Conservation (phyloP, 2,329 filamentous ascomycete genomes). For the Fusarium mexicanum region DNA sequence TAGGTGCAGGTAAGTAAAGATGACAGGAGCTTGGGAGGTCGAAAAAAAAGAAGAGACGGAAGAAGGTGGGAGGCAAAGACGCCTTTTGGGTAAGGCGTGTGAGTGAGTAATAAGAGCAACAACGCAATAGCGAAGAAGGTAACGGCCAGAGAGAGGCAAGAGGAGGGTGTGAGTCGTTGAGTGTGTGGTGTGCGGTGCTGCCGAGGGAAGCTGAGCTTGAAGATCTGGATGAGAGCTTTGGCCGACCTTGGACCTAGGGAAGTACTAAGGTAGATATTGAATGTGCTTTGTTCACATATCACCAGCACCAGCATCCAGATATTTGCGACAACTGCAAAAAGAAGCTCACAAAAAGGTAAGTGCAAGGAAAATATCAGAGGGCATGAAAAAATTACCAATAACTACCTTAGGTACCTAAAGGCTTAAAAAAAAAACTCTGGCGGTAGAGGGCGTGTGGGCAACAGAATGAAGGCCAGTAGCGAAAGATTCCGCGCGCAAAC, state of each 20-base stretch:
- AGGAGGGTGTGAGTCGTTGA: slow-evolving; percentile 38
- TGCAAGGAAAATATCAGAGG: slow-evolving; percentile 13
- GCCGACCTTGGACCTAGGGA: slow-evolving; percentile 10
- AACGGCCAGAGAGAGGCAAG: slow-evolving; percentile 33
- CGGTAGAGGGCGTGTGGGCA: slow-evolving; percentile 42
- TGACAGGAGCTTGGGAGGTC: slow-evolving; percentile 34
- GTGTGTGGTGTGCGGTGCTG: slow-evolving; percentile 39
- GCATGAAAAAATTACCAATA: slow-evolving; percentile 1
- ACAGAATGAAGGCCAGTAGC: slow-evolving; percentile 32
- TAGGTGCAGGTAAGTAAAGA: slow-evolving; percentile 28
- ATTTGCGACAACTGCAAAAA: slow-evolving; percentile 4
- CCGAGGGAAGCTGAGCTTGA: slow-evolving; percentile 37
- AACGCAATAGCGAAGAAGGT: slow-evolving; percentile 29
- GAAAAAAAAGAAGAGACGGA: slow-evolving; percentile 35
- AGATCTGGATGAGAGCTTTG: slow-evolving; percentile 25
- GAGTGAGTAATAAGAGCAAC: slow-evolving; percentile 39
- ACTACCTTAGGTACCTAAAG: not conserved
- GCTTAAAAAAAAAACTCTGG: slow-evolving; percentile 26
- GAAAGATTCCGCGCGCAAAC: slow-evolving; percentile 37
- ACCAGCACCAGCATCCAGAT: slow-evolving; percentile 13
- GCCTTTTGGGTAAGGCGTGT: slow-evolving; percentile 42
- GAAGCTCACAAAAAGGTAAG: slow-evolving; percentile 10
- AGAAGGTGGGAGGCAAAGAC: slow-evolving; percentile 44
- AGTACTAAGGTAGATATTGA: not conserved
- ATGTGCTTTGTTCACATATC: slow-evolving; percentile 15